phyloP scores from a whole-genome alignment of 805 yeast species.

The Ogataea minuta region DNA sequence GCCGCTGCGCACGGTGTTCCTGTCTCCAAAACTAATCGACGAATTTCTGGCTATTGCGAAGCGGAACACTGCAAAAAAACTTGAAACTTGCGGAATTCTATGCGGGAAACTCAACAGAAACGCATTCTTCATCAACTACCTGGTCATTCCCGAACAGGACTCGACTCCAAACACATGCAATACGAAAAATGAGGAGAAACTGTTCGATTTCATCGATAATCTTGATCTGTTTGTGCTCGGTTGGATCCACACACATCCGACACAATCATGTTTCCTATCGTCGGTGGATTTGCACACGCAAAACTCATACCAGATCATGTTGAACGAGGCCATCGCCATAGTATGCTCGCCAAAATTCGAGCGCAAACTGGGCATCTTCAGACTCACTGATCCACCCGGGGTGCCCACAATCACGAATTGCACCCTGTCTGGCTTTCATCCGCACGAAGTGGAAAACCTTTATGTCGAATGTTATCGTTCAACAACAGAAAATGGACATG shows the following conservation, averaged over 20 bases:
- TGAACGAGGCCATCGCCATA: conserved; percentile 66
- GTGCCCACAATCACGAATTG: conserved; percentile 54
- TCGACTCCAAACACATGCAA: conserved; percentile 62
- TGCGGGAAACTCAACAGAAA: conserved; percentile 61
- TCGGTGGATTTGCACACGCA: conserved; percentile 69
- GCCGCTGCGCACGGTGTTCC: conserved; percentile 49
- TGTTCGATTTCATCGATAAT: conserved; percentile 54
- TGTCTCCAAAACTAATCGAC: conserved; percentile 44
- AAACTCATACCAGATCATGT: conserved; percentile 64
- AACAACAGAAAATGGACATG: conserved; percentile 44
- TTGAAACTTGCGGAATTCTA: conserved; percentile 67
- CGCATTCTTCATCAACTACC: conserved; percentile 61
- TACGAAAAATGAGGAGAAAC: conserved; percentile 56
- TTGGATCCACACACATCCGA: conserved; percentile 76
- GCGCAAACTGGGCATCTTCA: conserved; percentile 54
- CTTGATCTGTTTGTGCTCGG: conserved; percentile 63
- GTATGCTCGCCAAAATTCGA: conserved; percentile 55
- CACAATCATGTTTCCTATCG: conserved; percentile 67
- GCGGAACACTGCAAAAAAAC: conserved; percentile 45
- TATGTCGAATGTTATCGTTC: conserved; percentile 46
- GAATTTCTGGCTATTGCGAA: conserved; percentile 47
- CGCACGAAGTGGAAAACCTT: conserved; percentile 50
- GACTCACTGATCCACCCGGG: conserved; percentile 68
- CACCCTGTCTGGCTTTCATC: conserved; percentile 53
- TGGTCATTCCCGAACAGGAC: conserved; percentile 61